phyloP scores from a whole-genome alignment of 2,329 filamentous ascomycete species.

The Hirsutella rhossiliensis region DNA sequence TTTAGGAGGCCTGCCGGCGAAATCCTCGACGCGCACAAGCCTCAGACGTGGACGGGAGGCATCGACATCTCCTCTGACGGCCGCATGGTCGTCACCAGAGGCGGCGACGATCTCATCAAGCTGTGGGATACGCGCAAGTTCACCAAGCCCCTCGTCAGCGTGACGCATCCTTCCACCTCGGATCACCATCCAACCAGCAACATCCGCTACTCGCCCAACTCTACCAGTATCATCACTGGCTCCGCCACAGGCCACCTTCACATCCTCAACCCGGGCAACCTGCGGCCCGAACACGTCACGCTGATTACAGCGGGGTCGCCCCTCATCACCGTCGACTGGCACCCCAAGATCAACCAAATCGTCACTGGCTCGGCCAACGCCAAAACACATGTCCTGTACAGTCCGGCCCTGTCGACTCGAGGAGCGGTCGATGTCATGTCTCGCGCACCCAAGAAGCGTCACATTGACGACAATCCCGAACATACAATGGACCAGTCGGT shows the following conservation, averaged over 20 bases:
- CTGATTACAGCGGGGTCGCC: conserved; percentile 78
- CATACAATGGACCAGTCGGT: conserved; percentile 74
- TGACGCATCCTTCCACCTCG: conserved; percentile 70
- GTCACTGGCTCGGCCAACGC: conserved; percentile 86
- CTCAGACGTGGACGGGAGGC: conserved; percentile 83
- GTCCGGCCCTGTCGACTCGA: conserved; percentile 65
- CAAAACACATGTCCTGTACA: conserved; percentile 83
- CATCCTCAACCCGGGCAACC: conserved; percentile 85
- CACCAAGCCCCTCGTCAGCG: conserved; percentile 73
- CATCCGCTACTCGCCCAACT: conserved; percentile 80
- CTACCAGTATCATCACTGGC: conserved; percentile 76
- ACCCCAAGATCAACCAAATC: conserved; percentile 91
- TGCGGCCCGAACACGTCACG: conserved; percentile 73
- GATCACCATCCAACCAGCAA: conserved; percentile 74
- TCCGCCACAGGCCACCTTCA: conserved; percentile 78
- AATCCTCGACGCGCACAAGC: conserved; percentile 69
- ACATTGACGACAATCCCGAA: conserved; percentile 85
- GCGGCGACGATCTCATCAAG: conserved; percentile 87
- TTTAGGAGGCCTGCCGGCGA: conserved; percentile 73
- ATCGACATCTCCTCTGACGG: conserved; percentile 87
- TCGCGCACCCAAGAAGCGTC: conserved; percentile 84
- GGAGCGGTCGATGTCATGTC: conserved; percentile 87
- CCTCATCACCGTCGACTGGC: conserved; percentile 80
- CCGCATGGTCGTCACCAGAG: conserved; percentile 77
- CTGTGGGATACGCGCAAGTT: conserved; percentile 96